phyloP scores from a whole-genome alignment of 2,329 filamentous ascomycete genomes.

The Neofusicoccum sp. region DNA sequence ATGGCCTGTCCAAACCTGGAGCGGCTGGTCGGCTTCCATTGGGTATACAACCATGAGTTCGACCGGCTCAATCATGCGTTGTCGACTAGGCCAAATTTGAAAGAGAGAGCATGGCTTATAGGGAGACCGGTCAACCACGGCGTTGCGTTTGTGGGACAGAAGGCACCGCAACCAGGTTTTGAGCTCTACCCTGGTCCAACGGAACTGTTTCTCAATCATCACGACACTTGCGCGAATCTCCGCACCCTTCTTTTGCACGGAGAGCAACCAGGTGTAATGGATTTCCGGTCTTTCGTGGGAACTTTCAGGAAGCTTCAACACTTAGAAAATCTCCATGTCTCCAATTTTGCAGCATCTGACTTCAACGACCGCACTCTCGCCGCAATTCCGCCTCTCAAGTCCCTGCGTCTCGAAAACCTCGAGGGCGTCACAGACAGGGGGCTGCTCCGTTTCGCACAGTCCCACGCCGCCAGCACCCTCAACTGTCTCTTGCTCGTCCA shows the following conservation, averaged over 20 bases:
- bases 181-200: constrained; percentile 41
- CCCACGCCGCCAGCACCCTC: constrained; percentile 48
- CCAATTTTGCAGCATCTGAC: constrained; percentile 55
- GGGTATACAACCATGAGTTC: constrained; percentile 57
- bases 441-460: constrained; percentile 54
- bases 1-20: constrained; percentile 63
- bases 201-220: constrained; percentile 58
- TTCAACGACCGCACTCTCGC: constrained; percentile 59
- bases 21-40: constrained; percentile 55
- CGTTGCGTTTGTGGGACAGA: not conserved
- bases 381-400: constrained; percentile 54
- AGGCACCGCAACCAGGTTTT: constrained; percentile 40
- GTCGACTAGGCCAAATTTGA: constrained; percentile 56
- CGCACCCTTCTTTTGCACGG: constrained; percentile 57
- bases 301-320: constrained; percentile 56
- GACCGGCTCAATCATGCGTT: constrained; percentile 59
- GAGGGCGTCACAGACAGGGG: constrained; percentile 60
- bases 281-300: constrained; percentile 58
- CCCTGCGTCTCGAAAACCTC: constrained; percentile 58
- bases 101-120: constrained; percentile 60
- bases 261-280: constrained; percentile 45
- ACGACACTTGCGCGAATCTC: constrained; percentile 54
- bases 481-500: constrained; percentile 55
- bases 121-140: constrained; percentile 3
- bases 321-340: constrained; percentile 57